These are phyloP conservation scores for Fusarium torulosum DNA, from an alignment of 2,329 filamentous ascomycete species.

Conservation along the genomic window DNA sequence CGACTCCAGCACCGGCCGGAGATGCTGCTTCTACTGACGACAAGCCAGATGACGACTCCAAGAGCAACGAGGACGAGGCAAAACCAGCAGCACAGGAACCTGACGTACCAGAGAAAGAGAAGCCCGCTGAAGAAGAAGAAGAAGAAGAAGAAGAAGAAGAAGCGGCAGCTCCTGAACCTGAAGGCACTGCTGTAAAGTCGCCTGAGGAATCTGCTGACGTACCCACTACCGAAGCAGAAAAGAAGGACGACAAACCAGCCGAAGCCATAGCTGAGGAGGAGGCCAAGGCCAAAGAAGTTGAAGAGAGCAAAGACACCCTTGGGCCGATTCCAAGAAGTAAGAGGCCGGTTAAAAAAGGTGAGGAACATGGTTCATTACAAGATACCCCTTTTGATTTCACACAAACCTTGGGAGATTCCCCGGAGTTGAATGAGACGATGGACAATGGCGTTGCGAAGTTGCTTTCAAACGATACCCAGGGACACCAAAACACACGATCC, in stretches of 20 bases:
- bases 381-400: conserved; percentile 56
- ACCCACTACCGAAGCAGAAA: conserved; percentile 37
- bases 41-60: conserved; percentile 42
- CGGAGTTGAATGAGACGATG: conserved; percentile 45
- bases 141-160: too few relatives aligned
- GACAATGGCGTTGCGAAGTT: conserved; percentile 49
- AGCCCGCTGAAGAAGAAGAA: conserved; percentile 35
- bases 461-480: conserved; percentile 46
- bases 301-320: conserved; percentile 57
- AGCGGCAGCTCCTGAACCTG: conserved; percentile 29
- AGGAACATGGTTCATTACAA: conserved; percentile 56
- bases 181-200: conserved; percentile 32
- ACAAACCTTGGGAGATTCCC: conserved; percentile 49
- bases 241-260: conserved; percentile 31
- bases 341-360: conserved; percentile 59
- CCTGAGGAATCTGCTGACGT: conserved; percentile 34
- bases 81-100: conserved; percentile 36
- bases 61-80: conserved; percentile 28
- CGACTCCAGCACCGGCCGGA: conserved; percentile 17
- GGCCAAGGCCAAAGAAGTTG: conserved; percentile 46
- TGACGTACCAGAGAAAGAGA: conserved; percentile 34
- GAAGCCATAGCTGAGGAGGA: conserved; percentile 26
- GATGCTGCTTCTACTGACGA: conserved; percentile 41
- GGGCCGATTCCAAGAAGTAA: conserved; percentile 55
- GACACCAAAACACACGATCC: conserved; percentile 35